Conservation (phyloP, 352 stramenopile genomes). For the Phytophthora syringae region DNA sequence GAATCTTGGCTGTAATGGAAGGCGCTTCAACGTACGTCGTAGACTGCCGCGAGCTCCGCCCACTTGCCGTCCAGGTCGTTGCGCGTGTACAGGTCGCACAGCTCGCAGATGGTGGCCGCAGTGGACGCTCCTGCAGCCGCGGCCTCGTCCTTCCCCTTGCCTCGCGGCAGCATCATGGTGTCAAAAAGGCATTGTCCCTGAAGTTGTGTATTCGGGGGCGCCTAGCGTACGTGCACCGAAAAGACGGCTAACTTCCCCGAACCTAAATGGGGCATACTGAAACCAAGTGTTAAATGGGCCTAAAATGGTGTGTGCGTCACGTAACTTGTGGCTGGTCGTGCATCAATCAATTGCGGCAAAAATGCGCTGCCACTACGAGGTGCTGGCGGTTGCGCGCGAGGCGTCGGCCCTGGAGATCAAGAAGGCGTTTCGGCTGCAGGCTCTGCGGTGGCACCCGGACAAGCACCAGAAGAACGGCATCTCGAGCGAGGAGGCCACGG, state of each 20-base stretch:
- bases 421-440: conserved; percentile 79
- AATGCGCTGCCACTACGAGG: conserved; percentile 89
- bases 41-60: conserved; percentile 68
- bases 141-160: conserved; percentile 40
- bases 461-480: conserved; percentile 83
- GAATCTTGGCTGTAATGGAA: not conserved
- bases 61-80: conserved; percentile 73
- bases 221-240: too few species aligned
- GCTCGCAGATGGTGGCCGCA: conserved; percentile 44
- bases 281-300: too few species aligned
- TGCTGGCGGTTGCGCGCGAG: conserved; percentile 71
- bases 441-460: conserved; percentile 86
- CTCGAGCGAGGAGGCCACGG: conserved; percentile 75
- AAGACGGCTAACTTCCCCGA: too few species aligned
- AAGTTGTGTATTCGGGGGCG: too few species aligned
- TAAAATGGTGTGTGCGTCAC: too few species aligned
- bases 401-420: conserved; percentile 66
- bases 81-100: conserved; percentile 75
- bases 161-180: conserved; percentile 28
- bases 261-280: too few species aligned
- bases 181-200: too few species aligned
- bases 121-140: conserved; percentile 20
- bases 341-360: too few species aligned
- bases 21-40: conserved; percentile 56
- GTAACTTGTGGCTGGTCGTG: too few species aligned